A percentile compares a stretch with the other conserved stretches of the same genome.
These are phyloP conservation scores for Meyerozyma carpophila DNA, from an alignment of 1,139 yeast species.

Conservation along the genomic window DNA sequence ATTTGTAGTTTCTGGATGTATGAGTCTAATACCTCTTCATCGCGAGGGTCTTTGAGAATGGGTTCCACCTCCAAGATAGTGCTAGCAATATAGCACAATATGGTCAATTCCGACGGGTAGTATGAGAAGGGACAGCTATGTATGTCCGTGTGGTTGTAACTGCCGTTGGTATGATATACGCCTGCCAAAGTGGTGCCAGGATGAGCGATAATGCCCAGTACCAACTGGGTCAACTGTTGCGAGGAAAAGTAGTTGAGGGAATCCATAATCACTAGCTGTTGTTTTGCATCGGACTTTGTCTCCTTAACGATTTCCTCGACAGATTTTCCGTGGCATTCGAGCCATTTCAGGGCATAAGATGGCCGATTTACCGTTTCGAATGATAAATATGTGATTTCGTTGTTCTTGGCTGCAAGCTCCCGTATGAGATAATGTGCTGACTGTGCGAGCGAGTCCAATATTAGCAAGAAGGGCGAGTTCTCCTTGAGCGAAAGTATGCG, in stretches of 20 bases:
- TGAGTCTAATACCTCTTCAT: slow-evolving; percentile 47
- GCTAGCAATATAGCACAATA: slow-evolving; percentile 66
- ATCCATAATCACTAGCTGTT: slow-evolving; percentile 52
- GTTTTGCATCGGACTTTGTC: slow-evolving; percentile 20
- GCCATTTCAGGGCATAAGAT: slow-evolving; percentile 39
- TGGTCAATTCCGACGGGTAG: slow-evolving; percentile 47
- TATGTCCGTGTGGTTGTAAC: neutral
- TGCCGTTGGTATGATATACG: slow-evolving; percentile 47
- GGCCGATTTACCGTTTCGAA: slow-evolving; percentile 60
- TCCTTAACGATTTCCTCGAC: slow-evolving; percentile 17
- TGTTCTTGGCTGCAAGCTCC: slow-evolving; percentile 47
- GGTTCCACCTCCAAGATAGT: slow-evolving; percentile 60
- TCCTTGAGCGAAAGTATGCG: slow-evolving; percentile 68
- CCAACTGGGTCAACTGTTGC: slow-evolving; percentile 44
- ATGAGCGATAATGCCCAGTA: slow-evolving; percentile 44
- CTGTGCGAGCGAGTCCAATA: slow-evolving; percentile 67
- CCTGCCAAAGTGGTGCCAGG: slow-evolving; percentile 56
- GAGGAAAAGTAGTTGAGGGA: slow-evolving; percentile 56
- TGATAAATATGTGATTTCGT: slow-evolving; percentile 46
- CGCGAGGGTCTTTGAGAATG: slow-evolving; percentile 16
- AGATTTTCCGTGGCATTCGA: slow-evolving; percentile 38
- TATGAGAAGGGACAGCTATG: slow-evolving; percentile 17
- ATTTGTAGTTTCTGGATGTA: slow-evolving; percentile 38
- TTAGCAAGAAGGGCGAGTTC: slow-evolving; percentile 62
- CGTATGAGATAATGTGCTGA: slow-evolving; percentile 50